Evolutionary conservation across 441 rosid genomes (phyloP).

Genomic region (Populus hybrid): DNA sequence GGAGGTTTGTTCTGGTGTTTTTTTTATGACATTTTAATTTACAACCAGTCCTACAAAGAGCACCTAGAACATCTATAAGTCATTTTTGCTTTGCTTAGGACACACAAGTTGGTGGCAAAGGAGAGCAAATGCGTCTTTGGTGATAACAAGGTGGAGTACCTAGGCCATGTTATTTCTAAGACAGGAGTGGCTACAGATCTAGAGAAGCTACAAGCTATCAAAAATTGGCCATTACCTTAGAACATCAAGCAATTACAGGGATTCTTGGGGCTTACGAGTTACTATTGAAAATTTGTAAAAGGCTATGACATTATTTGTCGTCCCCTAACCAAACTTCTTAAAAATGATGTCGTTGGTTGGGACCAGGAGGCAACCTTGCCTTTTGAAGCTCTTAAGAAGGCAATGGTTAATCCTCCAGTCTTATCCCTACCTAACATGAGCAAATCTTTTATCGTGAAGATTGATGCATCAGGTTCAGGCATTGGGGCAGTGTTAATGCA

Average conservation of each 20-base stretch:
- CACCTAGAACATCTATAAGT: neutral
- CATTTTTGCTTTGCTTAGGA: neutral
- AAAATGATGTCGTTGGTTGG: neutral
- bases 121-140: neutral
- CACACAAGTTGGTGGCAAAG: neutral
- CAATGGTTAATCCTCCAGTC: neutral
- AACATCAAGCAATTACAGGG: neutral
- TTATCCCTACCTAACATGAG: neutral
- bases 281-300: neutral
- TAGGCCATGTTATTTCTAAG: too few relatives aligned
- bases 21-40: constrained; percentile 1
- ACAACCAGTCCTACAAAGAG: accelerated
- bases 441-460: neutral
- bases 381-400: neutral
- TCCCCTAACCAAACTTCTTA: neutral
- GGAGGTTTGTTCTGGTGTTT: neutral
- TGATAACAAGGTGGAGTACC: too few relatives aligned
- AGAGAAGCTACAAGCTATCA: too few relatives aligned
- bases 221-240: too few relatives aligned
- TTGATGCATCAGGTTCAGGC: neutral
- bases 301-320: neutral
- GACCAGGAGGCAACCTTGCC: neutral
- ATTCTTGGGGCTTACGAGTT: neutral
- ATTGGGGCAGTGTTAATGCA: neutral
- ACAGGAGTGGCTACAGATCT: too few relatives aligned